These are phyloP conservation scores for Chaetoceros tenuissimus DNA, from an alignment of 108 stramenopile species.

Conservation along the genomic window DNA sequence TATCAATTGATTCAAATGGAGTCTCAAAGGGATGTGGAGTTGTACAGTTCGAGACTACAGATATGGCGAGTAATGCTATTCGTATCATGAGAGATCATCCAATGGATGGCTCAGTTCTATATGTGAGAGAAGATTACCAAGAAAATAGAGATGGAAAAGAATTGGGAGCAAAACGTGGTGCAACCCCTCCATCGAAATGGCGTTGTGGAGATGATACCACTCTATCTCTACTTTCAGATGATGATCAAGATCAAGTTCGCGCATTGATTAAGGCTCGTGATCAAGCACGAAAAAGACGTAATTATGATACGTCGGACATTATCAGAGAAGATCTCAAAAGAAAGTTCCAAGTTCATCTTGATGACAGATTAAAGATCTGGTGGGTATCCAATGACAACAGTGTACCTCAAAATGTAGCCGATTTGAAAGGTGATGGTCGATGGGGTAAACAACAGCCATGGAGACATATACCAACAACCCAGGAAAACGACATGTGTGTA, in stretches of 20 bases:
- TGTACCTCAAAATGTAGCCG: conserved; percentile 49
- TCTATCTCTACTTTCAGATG: conserved; percentile 27
- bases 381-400: conserved; percentile 60
- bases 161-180: neutral
- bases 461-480: conserved; percentile 75
- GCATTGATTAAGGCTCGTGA: conserved; percentile 55
- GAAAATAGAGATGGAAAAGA: conserved; percentile 21
- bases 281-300: conserved; percentile 38
- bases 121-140: conserved; percentile 75
- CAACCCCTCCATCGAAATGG: conserved; percentile 46
- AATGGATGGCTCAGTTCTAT: conserved; percentile 49
- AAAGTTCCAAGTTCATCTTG: conserved; percentile 53
- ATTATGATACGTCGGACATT: conserved; percentile 57
- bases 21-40: conserved; percentile 68
- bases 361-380: conserved; percentile 77
- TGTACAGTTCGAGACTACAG: conserved; percentile 71
- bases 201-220: conserved; percentile 67
- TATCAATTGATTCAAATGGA: conserved; percentile 61
- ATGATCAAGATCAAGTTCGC: conserved; percentile 28
- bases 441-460: conserved; percentile 59
- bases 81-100: conserved; percentile 68
- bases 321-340: conserved; percentile 62
- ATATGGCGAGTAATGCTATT: conserved; percentile 61
- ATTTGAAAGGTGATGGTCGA: conserved; percentile 70
- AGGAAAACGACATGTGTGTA: conserved; percentile 69